These are phyloP conservation scores for Plasmodium sp. DNA, from an alignment of 169 alveolate genomes.

Conservation along the genomic window DNA sequence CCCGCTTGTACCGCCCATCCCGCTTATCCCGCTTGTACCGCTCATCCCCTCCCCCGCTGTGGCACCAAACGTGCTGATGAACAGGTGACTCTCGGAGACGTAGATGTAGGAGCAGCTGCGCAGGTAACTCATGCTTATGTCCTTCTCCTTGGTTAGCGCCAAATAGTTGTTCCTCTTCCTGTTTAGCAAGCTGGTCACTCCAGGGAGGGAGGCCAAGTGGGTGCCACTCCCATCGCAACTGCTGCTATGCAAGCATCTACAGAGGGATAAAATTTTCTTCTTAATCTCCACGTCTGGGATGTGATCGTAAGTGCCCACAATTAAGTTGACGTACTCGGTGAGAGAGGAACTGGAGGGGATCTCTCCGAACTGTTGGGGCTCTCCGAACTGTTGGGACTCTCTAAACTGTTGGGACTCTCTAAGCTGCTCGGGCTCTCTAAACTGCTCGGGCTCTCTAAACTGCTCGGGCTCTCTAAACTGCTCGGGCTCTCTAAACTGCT, in stretches of 20 bases:
- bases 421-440: too few species aligned
- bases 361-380: neutral
- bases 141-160: slow-evolving; percentile 46
- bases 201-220: neutral
- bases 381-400: too few species aligned
- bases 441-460: too few species aligned
- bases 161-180: slow-evolving; percentile 31
- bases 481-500: too few species aligned
- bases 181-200: slow-evolving; percentile 6
- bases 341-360: neutral
- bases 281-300: slow-evolving; percentile 65
- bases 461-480: too few species aligned
- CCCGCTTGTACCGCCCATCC: neutral
- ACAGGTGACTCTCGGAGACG: slow-evolving; percentile 2
- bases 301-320: slow-evolving; percentile 9
- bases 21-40: too few species aligned
- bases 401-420: too few species aligned
- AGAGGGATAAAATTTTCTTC: slow-evolving; percentile 21
- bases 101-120: slow-evolving; percentile 32
- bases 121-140: slow-evolving; percentile 35
- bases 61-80: neutral
- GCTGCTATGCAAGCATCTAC: neutral
- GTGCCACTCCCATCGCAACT: neutral
- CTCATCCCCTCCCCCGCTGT: neutral
- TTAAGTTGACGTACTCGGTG: neutral